Evolutionary conservation across 2,329 filamentous ascomycete species (phyloP), one percentile per base, ranked within the genome.

Genomic region (Neofusicoccum cordaticola): DNA sequence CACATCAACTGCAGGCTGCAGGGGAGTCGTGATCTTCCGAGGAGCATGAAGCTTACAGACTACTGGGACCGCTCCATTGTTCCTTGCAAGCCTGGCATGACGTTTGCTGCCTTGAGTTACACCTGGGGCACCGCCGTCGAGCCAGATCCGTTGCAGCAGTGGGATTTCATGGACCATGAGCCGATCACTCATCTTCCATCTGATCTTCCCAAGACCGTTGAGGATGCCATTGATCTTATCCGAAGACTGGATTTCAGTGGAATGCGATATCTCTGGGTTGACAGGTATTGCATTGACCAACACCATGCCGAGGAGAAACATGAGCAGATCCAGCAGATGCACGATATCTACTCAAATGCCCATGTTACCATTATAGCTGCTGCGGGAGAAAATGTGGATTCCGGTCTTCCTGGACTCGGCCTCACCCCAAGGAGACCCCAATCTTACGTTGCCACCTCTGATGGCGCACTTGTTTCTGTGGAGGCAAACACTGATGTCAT

Each of bases 211-310:
- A 41, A 17, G 2, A 67, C 66, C 9, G 57, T 70, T 7, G 60
- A 58, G 11, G 69, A 72, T 52, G 66, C 66, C 11, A 67, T 72
- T 13, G 31, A 39, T 11, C 31, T 70, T 2, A 42, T 65, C 17
- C 51, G 51, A 11, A 62, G 39, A 31, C 19, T 70, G 12, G 19
- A n/a, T 9, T 13, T 44, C 12, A 6, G 22, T 7, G 66, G 64
- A 11, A 19, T 62, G 22, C 44, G 17, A 12, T 50, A 50, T 17
- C 58, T 62, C 13, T 62, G 58, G 44, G n/a, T 51, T 27, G 58
- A 41, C n/a, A 15, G 44, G 3, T 39, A 50, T 19, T 39, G 44
- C 12, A 62, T 62, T 9, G 22, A 39, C 27, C 58, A 62, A 35
- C 11, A 42, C 15, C 17, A 13, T 22, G n/a, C n/a, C 12, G 48